Base-by-base conservation (phyloP, 106 monocot species). In the Alisma plantagoaquatica region DNA sequence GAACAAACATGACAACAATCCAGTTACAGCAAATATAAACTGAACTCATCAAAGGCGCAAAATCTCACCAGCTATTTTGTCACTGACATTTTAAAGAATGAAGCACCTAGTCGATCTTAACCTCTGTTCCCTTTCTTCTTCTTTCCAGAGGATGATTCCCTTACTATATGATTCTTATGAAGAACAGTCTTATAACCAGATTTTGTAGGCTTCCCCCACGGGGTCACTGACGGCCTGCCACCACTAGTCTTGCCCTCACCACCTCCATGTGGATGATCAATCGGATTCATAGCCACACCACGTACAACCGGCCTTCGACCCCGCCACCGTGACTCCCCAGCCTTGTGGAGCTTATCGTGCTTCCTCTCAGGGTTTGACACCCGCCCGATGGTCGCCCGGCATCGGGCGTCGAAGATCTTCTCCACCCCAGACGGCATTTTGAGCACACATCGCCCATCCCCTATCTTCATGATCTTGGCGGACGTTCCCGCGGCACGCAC, bases 201-300 rank as follows among this genome's bases (percentile, higher is more conserved):
- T 19, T 66, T 66, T 3, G 66, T 66, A 11, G 66, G 66, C 55
- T 66, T 66, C 24, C 66, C 66, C 66, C 66, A 66, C 15, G 66
- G 66, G 7, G 29, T 47, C 35, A 66, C 66, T 7, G 56, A 56
- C 16, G 66, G 66, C 18, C 66, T 18, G 10, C 66, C 66, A 10
- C 66, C 66, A n/a, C 56, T 57, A 20, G 72, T 76, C 33, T 76
- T 46, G 19, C 81, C 81, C 56, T 81, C 81, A 33, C 81, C 73
- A 50, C 81, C 76, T 27, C 81, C 81, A 57, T 82, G 81, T 5
- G 81, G 81, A 69, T 82, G 81, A 72, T 82, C 81, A 50, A 82
- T 59, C 1, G 72, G 68, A 64, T 81, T 81, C 80, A 81, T 81
- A 2, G 80, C 80, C 41, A 81, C 80, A 56, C 80, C 75, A 47